phyloP scores from a whole-genome alignment of 2,329 filamentous ascomycete genomes.

The Sphaerulina musiva region DNA sequence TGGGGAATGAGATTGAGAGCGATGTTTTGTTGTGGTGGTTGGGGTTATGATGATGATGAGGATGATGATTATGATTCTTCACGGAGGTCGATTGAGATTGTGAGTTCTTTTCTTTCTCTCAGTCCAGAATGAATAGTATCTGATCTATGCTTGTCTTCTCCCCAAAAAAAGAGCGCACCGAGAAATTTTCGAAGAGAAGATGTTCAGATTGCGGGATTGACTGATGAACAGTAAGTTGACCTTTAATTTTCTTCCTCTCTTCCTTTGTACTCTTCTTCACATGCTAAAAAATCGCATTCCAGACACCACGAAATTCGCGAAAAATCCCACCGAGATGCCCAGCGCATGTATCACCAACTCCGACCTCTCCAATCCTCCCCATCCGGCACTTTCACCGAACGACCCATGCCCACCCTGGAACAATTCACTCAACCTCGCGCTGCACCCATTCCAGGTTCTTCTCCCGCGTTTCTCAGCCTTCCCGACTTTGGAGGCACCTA shows the following conservation, averaged over 20 bases:
- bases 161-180: conserved; percentile 27
- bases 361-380: conserved; percentile 30
- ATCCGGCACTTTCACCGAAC: conserved; percentile 25
- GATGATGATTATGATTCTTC: no score
- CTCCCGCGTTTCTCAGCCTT: neutral
- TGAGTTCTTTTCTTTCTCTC: no score
- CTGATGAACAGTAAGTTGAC: conserved; percentile 25
- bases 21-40: no score
- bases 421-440: conserved; percentile 27
- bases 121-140: neutral
- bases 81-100: no score
- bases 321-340: conserved; percentile 29
- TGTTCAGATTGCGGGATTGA: conserved; percentile 29
- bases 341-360: conserved; percentile 26
- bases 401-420: conserved; percentile 24
- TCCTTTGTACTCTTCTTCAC: neutral
- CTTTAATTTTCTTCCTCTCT: neutral
- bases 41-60: no score
- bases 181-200: conserved; percentile 33
- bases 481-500: neutral
- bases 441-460: conserved; percentile 18
- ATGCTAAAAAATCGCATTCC: neutral
- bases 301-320: conserved; percentile 24
- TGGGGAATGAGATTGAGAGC: no score
- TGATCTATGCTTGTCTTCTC: neutral